These are phyloP conservation scores for Hemileccinum rubropunctum DNA, from an alignment of 768 basidiomycete species.

Conservation along the genomic window DNA sequence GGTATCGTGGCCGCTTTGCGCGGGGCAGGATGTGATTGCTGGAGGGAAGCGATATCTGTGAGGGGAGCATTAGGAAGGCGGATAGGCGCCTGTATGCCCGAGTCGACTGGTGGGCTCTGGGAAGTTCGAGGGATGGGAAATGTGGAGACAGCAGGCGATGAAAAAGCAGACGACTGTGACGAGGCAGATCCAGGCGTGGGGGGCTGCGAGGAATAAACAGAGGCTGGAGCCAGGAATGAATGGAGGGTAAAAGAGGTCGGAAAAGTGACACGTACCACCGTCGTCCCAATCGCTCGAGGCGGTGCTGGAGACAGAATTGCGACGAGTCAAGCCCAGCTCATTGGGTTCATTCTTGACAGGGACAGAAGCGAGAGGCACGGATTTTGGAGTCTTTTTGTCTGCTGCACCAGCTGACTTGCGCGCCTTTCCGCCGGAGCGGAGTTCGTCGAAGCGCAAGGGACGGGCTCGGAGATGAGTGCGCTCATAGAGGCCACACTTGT, in stretches of 20 bases:
- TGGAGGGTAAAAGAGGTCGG: neutral
- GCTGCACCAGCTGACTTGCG: slow-evolving; percentile 43
- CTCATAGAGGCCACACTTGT: slow-evolving; percentile 91
- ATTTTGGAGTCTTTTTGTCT: slow-evolving; percentile 32
- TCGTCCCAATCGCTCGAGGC: slow-evolving; percentile 78
- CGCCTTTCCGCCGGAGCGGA: slow-evolving; percentile 82
- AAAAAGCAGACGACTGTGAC: slow-evolving; percentile 60
- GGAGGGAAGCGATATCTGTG: slow-evolving; percentile 61
- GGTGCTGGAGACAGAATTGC: slow-evolving; percentile 62
- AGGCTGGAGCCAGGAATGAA: slow-evolving; percentile 16
- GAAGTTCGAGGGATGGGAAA: slow-evolving; percentile 62
- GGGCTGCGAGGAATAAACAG: slow-evolving; percentile 33
- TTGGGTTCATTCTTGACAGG: slow-evolving; percentile 65
- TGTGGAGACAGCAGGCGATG: slow-evolving; percentile 57
- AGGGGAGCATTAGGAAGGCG: slow-evolving; percentile 73
- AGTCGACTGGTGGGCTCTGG: slow-evolving; percentile 47
- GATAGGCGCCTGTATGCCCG: slow-evolving; percentile 46
- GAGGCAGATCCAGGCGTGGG: slow-evolving; percentile 46
- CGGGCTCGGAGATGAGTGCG: slow-evolving; percentile 83
- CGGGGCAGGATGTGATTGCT: slow-evolving; percentile 32
- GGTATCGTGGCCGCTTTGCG: slow-evolving; percentile 34
- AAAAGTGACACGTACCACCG: slow-evolving; percentile 49
- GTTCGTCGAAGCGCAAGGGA: slow-evolving; percentile 83
- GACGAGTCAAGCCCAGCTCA: slow-evolving; percentile 50
- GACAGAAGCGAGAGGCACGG: slow-evolving; percentile 23